Evolutionary conservation across 495 filamentous ascomycete species (phyloP).

Genomic region (Neurospora sp.): DNA sequence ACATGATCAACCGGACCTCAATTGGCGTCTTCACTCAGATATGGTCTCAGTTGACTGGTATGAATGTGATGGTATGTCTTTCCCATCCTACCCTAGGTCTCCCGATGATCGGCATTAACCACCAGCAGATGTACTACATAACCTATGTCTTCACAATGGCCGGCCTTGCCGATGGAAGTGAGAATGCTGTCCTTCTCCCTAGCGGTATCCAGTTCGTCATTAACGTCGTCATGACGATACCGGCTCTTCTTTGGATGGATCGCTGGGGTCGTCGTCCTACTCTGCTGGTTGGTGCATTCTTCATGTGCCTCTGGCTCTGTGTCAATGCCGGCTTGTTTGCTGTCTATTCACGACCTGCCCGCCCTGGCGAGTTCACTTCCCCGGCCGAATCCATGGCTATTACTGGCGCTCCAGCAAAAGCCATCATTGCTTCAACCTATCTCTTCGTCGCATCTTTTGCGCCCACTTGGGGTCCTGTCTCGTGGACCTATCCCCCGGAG

Average conservation of each 20-base stretch:
- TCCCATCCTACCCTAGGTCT: conserved; percentile 24
- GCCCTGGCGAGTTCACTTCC: conserved; percentile 23
- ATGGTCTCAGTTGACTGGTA: conserved; percentile 75
- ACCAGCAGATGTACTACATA: conserved; percentile 36
- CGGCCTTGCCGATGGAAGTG: conserved; percentile 37
- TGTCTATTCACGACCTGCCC: conserved; percentile 30
- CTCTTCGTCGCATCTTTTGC: conserved; percentile 70
- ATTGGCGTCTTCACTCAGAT: conserved; percentile 74
- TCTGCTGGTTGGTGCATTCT: conserved; percentile 50
- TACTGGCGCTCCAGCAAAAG: conserved; percentile 51
- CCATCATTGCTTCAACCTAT: conserved; percentile 68
- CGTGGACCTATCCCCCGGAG: conserved; percentile 71
- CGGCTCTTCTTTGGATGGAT: conserved; percentile 47
- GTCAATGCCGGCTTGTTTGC: conserved; percentile 62
- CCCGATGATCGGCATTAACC: conserved; percentile 2
- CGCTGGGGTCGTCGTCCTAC: conserved; percentile 52
- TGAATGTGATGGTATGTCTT: conserved; percentile 71
- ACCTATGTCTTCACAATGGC: conserved; percentile 67
- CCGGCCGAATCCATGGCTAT: conserved; percentile 37
- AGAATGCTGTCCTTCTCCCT: conserved; percentile 44
- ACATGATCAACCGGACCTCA: conserved; percentile 65
- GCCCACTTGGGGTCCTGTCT: conserved; percentile 60
- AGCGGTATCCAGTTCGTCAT: conserved; percentile 68
- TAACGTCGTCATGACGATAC: conserved; percentile 49
- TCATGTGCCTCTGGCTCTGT: conserved; percentile 62